Base-by-base conservation (phyloP, 768 basidiomycete species). In the Boletus vermiculosoides region DNA sequence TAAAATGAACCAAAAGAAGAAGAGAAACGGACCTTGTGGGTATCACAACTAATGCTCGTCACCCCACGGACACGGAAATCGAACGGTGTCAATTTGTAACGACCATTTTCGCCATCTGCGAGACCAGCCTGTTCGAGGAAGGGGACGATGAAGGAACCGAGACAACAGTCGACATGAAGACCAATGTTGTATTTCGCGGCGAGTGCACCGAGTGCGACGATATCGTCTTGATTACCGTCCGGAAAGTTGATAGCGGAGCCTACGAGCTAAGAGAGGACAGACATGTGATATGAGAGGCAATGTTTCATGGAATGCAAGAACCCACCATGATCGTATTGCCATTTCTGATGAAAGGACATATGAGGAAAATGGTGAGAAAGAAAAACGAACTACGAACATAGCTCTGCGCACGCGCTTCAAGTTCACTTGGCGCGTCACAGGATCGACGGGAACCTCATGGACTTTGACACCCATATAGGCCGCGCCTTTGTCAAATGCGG, bases 21-120 rank as follows among this genome's bases (percentile, higher is more conserved):
- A 30, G n/a, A 4, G 12, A 36, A 23, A 18, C 56, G 15, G 42
- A 88, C 91, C 77, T 96, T 96, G 76, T 97, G 94, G 8, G 92
- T 93, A 77, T 99, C 96, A 71, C 95, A 97, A 58, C 92, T 94
- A 54, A 98, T 92, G 64, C 87, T 88, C 3, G 95, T 98, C 23
- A 99, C 96, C 4, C 96, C 96, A 3, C 82, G 79, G 2, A 98
- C 87, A 22, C 86, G 77, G 73, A 99, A 99, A 73, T 98, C 96
- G 67, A 98, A 98, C 0, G 84, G 87, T 37, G 78, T 72, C 23
- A 89, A 67, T 56, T 80, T 81, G 63, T 79, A 87, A 41, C 54
- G 60, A 30, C 84, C 84, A 40, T 77, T 73, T 58, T 80, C 76
- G 2, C 85, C 85, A 7, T 75, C 74, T 0, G 89, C 76, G 52